Evolutionary conservation across 176 grass and related monocot species (phyloP).

Genomic region (Ensete glaucum): DNA sequence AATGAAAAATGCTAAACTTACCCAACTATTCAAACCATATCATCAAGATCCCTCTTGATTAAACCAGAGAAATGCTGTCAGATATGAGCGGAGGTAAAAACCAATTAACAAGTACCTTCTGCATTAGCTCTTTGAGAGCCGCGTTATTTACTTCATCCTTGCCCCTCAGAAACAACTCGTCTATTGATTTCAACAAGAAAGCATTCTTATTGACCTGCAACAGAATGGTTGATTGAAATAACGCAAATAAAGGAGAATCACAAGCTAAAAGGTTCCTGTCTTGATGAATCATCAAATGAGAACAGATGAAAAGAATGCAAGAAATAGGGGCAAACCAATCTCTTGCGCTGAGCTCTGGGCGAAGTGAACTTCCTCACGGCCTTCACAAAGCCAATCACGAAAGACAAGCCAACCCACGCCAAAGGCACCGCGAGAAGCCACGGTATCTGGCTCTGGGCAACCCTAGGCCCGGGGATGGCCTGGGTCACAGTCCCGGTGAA

Average conservation of each 20-base stretch:
- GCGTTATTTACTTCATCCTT: slow-evolving; percentile 53
- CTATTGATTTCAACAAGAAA: slow-evolving; percentile 58
- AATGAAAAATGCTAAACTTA: too few relatives aligned
- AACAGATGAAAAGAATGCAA: neutral
- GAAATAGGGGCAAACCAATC: slow-evolving; percentile 28
- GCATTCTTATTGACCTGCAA: slow-evolving; percentile 80
- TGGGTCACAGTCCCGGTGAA: slow-evolving; percentile 93
- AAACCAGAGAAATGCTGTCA: neutral
- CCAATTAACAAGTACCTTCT: slow-evolving; percentile 44
- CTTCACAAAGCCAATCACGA: slow-evolving; percentile 57
- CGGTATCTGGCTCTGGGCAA: slow-evolving; percentile 59
- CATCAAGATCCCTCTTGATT: neutral
- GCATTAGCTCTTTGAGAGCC: slow-evolving; percentile 47
- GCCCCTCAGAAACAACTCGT: slow-evolving; percentile 60
- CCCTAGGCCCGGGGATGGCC: slow-evolving; percentile 79
- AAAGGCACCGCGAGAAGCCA: slow-evolving; percentile 83
- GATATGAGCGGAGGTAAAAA: slow-evolving; percentile 6
- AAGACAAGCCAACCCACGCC: slow-evolving; percentile 59
- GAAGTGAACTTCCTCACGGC: slow-evolving; percentile 71
- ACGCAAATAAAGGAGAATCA: neutral
- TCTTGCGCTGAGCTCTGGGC: slow-evolving; percentile 68
- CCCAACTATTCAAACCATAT: neutral
- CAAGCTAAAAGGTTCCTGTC: too few relatives aligned
- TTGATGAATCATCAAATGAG: neutral
- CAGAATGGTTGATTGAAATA: neutral